These are phyloP conservation scores for Auricularia heimuer DNA, from an alignment of 768 basidiomycete genomes.

Conservation along the genomic window DNA sequence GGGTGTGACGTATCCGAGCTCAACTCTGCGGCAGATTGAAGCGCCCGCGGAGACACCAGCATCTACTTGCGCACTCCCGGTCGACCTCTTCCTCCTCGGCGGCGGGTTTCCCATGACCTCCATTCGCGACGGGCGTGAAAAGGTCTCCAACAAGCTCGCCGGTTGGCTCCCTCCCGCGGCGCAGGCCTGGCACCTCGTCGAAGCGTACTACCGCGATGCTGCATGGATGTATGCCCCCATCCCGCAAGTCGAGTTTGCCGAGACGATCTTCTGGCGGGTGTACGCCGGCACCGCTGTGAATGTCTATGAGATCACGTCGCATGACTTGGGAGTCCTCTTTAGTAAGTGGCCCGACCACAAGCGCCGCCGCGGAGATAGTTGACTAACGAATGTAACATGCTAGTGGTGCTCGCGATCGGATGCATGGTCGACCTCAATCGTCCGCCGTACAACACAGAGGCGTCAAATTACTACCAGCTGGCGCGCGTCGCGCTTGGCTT, in stretches of 20 bases:
- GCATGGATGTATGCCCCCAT: slow-evolving; percentile 64
- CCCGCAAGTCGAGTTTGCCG: slow-evolving; percentile 47
- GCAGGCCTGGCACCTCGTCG: slow-evolving; percentile 50
- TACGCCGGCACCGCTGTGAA: slow-evolving; percentile 24
- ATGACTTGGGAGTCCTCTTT: slow-evolving; percentile 53
- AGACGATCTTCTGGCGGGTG: slow-evolving; percentile 44
- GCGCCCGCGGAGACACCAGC: not conserved
- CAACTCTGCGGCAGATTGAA: not conserved
- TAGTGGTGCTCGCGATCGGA: slow-evolving; percentile 52
- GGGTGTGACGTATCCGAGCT: no score
- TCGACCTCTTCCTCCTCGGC: not conserved
- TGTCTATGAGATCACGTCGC: slow-evolving; percentile 15
- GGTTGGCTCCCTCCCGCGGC: slow-evolving; percentile 15
- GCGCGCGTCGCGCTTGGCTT: slow-evolving; percentile 30
- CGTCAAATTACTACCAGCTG: slow-evolving; percentile 60
- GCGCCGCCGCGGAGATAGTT: not conserved
- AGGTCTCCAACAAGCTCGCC: not conserved
- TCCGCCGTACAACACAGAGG: slow-evolving; percentile 56
- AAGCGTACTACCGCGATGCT: slow-evolving; percentile 53
- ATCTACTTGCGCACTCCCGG: not conserved
- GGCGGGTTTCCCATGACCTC: not conserved
- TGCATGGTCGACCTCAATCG: slow-evolving; percentile 49
- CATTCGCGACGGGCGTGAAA: not conserved
- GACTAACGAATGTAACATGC: not conserved
- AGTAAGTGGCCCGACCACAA: slow-evolving; percentile 12